A percentile compares a stretch with the other conserved stretches of the same genome.
These are phyloP conservation scores for Lotus japonicus DNA, from an alignment of 306 rosid genomes.

Conservation along the genomic window DNA sequence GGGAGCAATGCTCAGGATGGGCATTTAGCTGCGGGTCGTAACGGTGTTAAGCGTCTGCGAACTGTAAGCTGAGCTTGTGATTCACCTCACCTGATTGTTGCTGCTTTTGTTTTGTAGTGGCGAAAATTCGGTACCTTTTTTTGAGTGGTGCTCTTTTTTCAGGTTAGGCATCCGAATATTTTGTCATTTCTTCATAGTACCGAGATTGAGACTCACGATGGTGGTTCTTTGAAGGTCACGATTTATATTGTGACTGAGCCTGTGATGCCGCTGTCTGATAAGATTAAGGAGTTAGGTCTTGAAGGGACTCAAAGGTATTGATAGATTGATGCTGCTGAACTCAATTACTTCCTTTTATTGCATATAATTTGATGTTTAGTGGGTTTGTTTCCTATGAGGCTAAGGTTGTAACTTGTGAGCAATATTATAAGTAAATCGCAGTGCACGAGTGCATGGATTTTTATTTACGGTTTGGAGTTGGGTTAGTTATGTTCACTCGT, in stretches of 20 bases:
- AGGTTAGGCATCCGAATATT: conserved; percentile 99
- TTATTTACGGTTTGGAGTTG: conserved; percentile 4
- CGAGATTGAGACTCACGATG: conserved; percentile 66
- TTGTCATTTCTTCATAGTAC: conserved; percentile 95
- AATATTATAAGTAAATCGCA: no score
- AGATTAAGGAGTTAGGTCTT: conserved; percentile 78
- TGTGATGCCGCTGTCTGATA: conserved; percentile 80
- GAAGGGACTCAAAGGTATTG: conserved; percentile 82
- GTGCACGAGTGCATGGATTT: neutral
- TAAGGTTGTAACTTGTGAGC: neutral
- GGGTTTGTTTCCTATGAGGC: neutral
- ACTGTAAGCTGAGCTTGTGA: conserved; percentile 31
- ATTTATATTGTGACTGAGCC: conserved; percentile 97
- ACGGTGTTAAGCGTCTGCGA: conserved; percentile 89
- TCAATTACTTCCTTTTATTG: neutral
- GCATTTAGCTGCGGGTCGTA: conserved; percentile 87
- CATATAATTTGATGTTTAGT: neutral
- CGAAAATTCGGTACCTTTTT: neutral
- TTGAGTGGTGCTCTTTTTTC: conserved; percentile 30
- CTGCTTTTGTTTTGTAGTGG: neutral
- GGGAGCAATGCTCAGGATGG: conserved; percentile 93
- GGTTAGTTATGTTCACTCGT: neutral
- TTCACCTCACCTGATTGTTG: neutral
- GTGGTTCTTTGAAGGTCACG: conserved; percentile 62
- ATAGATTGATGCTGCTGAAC: neutral